Evolutionary conservation across 2,329 filamentous ascomycete genomes (phyloP), one percentile per base, ranked within the genome.

Genomic region (Talaromyces verruculosus): DNA sequence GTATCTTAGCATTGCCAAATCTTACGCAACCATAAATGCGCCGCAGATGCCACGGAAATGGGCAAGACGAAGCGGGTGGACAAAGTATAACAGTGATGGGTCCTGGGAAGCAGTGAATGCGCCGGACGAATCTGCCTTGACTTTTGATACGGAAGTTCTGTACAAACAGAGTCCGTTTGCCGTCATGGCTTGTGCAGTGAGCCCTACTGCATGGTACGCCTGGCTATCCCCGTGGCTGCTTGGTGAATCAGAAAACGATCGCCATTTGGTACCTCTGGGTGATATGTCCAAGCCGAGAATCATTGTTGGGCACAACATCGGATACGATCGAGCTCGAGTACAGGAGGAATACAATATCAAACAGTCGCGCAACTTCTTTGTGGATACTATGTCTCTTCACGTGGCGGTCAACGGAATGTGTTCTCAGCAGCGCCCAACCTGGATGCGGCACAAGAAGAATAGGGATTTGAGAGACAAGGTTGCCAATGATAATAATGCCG

Each of bases 351-450:
- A 99, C 76, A 85, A 89, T 72, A 78, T 98, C 47, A 83, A 87
- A 64, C 94, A 97, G 76, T 90, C 92, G 0, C 87, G 88, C 45
- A 98, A 93, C 71, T 90, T 87, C 51, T 99, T 97, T 75, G 80
- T 99, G 61, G 95, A 99, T 76, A 99, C 95, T 35, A 99, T 99
- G 95, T 98, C 94, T 1, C 82, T 99, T 22, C 95, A 99, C 76
- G 94, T 97, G 7, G 96, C 96, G 2, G 94, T 97, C 28, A 99
- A 99, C 75, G 95, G 95, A 68, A 99, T 99, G 95, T 99, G 95
- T 78, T 98, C 95, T 25, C 89, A 91, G 70, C 95, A 99, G 77
- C 87, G 95, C 60, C 95, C 96, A 8, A 97, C 92, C 0, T 99
- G 95, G 95, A 93, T 97, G 89, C 96, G 92, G 77, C 92, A 97